Percentiles rank a stretch among this genome's conserved stretches.
phyloP scores from a whole-genome alignment of 2,329 filamentous ascomycete genomes.

The Epichloe sibirici region DNA sequence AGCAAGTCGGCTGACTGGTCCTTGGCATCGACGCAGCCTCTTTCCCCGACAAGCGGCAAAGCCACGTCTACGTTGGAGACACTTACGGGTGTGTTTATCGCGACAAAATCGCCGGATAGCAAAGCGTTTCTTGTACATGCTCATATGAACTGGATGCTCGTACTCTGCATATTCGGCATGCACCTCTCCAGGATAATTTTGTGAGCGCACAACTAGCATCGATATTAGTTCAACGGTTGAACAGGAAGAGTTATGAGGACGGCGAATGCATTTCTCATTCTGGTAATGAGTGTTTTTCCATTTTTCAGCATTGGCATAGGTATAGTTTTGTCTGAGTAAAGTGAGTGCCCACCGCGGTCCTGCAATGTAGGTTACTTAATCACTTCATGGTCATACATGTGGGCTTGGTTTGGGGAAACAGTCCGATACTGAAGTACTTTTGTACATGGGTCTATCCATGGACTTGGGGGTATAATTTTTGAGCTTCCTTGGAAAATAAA shows the following conservation, averaged over 20 bases:
- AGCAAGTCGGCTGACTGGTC: conserved; percentile 29
- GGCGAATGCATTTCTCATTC: too few relatives aligned
- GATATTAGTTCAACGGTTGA: neutral
- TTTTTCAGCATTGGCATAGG: neutral
- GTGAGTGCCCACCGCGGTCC: too few relatives aligned
- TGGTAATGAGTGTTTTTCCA: too few relatives aligned
- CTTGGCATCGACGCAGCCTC: conserved; percentile 16
- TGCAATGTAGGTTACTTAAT: too few relatives aligned
- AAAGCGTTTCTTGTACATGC: neutral
- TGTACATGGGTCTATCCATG: too few relatives aligned
- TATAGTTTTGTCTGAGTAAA: neutral
- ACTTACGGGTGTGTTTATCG: conserved; percentile 23
- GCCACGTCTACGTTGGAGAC: conserved; percentile 11
- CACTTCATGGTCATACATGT: too few relatives aligned
- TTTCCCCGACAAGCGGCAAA: conserved; percentile 10
- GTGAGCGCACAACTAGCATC: neutral
- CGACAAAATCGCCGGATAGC: conserved; percentile 19
- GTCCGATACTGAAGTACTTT: too few relatives aligned
- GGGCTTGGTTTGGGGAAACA: too few relatives aligned
- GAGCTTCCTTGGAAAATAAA: too few relatives aligned
- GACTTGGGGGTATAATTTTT: too few relatives aligned
- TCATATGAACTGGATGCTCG: neutral
- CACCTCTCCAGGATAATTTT: neutral
- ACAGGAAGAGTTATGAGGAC: too few relatives aligned
- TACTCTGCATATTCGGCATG: neutral